A percentile compares a stretch with the other conserved stretches of the same genome.
Conservation (phyloP, 2,329 filamentous ascomycete species). For the Zarea fungicola region DNA sequence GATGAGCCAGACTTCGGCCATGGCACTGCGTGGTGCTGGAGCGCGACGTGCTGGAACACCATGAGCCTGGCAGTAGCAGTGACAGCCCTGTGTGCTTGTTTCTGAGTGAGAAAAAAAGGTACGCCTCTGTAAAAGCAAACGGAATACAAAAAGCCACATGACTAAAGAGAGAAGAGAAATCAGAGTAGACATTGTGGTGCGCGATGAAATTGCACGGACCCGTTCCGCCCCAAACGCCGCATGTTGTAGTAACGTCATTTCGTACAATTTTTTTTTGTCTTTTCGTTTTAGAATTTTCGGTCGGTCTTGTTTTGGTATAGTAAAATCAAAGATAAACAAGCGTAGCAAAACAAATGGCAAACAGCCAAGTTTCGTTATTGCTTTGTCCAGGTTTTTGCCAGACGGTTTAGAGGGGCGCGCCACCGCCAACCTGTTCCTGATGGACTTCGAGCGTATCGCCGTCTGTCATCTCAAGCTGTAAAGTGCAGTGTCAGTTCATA, state of each 20-base stretch:
- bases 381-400: background rate
- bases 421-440: constrained; percentile 96
- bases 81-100: too few relatives aligned
- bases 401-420: background rate
- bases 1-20: background rate
- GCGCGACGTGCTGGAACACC: too few relatives aligned
- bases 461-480: constrained; percentile 90
- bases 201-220: background rate
- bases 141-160: background rate
- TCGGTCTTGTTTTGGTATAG: background rate
- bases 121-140: background rate
- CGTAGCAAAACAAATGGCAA: background rate
- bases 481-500: constrained; percentile 14
- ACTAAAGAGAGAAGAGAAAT: constrained; percentile 6
- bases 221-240: constrained; percentile 11
- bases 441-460: constrained; percentile 96
- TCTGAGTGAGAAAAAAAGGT: background rate
- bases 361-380: background rate
- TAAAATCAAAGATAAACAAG: background rate
- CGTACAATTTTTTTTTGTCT: constrained; percentile 9
- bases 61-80: too few relatives aligned
- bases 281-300: too few relatives aligned
- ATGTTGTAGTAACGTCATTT: constrained; percentile 9
- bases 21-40: background rate
- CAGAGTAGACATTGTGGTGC: constrained; percentile 8